Conservation (phyloP, 768 basidiomycete species). For the Lanmaoa rubissima region DNA sequence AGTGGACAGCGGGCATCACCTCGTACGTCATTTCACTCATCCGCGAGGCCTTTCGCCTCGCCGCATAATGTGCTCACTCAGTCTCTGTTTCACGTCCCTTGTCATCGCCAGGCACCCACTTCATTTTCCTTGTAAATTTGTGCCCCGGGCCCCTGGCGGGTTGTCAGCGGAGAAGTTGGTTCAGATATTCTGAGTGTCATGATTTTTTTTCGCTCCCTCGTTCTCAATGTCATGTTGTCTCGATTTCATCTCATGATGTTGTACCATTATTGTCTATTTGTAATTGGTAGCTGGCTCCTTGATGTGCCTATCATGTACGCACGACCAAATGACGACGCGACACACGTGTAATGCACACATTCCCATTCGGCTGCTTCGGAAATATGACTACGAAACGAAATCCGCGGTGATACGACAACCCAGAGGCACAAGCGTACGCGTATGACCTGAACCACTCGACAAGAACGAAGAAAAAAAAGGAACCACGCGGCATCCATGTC, state of each 20-base stretch:
- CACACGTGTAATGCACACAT: background rate
- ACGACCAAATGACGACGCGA: background rate
- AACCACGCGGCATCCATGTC: too few relatives aligned
- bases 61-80: background rate
- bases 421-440: background rate
- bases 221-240: background rate
- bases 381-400: background rate
- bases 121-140: slow-evolving; percentile 25
- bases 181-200: slow-evolving; percentile 17
- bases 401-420: background rate
- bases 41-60: background rate
- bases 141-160: slow-evolving; percentile 22
- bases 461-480: background rate
- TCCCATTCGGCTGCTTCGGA: background rate
- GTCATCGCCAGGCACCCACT: slow-evolving; percentile 20
- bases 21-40: slow-evolving; percentile 19
- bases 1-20: slow-evolving; percentile 26
- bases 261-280: background rate
- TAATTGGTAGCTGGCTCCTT: background rate
- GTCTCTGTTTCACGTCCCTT: background rate
- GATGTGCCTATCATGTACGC: background rate
- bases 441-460: background rate
- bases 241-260: background rate
- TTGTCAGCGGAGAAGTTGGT: slow-evolving; percentile 17
- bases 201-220: background rate